Evolutionary conservation across 148 eudicot species (phyloP).

Genomic region (Silene uniflora): DNA sequence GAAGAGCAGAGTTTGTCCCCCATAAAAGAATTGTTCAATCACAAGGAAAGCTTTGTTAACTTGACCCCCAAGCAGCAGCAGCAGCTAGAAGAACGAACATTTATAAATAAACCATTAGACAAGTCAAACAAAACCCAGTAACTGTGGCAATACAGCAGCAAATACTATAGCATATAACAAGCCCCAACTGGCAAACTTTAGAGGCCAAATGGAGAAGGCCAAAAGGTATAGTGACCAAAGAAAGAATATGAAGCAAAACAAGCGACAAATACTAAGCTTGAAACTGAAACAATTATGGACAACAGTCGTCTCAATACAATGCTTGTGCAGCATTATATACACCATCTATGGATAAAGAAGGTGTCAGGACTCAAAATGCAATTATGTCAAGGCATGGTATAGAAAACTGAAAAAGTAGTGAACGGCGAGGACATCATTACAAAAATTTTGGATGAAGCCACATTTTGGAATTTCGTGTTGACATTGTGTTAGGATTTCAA

Average conservation of each 20-base stretch:
- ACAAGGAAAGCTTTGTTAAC: conserved; percentile 58
- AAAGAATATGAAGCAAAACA: too few relatives aligned
- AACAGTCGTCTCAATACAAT: background rate
- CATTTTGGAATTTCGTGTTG: too few relatives aligned
- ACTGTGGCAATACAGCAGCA: background rate
- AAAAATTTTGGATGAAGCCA: too few relatives aligned
- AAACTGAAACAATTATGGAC: too few relatives aligned
- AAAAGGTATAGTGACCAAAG: background rate
- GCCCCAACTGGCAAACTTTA: background rate
- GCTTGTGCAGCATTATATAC: background rate
- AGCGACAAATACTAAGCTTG: too few relatives aligned
- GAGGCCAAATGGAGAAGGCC: background rate
- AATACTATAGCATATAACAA: too few relatives aligned
- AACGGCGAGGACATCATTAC: too few relatives aligned
- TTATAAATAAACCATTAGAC: background rate
- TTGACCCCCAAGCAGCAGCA: conserved; percentile 56
- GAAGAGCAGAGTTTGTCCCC: conserved; percentile 36
- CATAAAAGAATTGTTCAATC: conserved; percentile 41
- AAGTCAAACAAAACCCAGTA: conserved; percentile 4
- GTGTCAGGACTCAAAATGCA: too few relatives aligned
- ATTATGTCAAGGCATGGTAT: too few relatives aligned
- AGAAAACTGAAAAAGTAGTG: too few relatives aligned
- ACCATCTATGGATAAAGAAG: background rate
- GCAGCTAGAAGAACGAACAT: conserved; percentile 37
- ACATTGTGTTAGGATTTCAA: too few relatives aligned